Evolutionary conservation across 345 rosid genomes (phyloP).

Genomic region (Linum tenue): DNA sequence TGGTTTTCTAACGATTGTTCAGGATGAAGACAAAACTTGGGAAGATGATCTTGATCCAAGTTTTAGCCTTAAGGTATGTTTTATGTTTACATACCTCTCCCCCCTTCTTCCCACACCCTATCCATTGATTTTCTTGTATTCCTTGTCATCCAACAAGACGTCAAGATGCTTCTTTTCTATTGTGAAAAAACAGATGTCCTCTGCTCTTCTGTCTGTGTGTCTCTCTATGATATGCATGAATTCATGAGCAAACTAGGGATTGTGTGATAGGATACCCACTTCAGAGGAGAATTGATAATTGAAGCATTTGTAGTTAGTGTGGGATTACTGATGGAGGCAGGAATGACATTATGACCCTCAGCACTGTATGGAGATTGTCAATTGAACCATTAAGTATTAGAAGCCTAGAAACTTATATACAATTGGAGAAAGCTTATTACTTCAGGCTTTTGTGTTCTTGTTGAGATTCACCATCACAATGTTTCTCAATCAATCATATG

Average conservation of each 20-base stretch:
- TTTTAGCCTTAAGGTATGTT: slow-evolving; percentile 40
- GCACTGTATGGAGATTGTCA: too few species aligned
- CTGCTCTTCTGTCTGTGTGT: neutral
- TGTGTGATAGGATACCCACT: neutral
- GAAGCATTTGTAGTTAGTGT: too few species aligned
- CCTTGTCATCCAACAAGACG: neutral
- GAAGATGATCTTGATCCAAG: slow-evolving; percentile 45
- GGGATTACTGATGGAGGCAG: too few species aligned
- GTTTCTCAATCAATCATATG: neutral
- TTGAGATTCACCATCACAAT: neutral
- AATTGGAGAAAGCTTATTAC: too few species aligned
- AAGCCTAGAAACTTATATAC: too few species aligned
- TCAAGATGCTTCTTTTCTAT: neutral
- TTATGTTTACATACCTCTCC: neutral
- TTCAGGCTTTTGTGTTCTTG: too few species aligned
- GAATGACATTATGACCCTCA: too few species aligned
- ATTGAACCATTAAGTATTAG: too few species aligned
- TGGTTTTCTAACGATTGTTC: slow-evolving; percentile 13
- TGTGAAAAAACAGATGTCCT: neutral
- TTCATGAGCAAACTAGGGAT: neutral
- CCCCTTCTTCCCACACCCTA: neutral
- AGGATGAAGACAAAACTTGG: slow-evolving; percentile 66
- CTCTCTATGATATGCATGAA: neutral
- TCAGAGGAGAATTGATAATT: too few species aligned
- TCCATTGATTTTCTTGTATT: neutral